Conservation (phyloP, 169 alveolate genomes). For the Eimeria necatrix region DNA sequence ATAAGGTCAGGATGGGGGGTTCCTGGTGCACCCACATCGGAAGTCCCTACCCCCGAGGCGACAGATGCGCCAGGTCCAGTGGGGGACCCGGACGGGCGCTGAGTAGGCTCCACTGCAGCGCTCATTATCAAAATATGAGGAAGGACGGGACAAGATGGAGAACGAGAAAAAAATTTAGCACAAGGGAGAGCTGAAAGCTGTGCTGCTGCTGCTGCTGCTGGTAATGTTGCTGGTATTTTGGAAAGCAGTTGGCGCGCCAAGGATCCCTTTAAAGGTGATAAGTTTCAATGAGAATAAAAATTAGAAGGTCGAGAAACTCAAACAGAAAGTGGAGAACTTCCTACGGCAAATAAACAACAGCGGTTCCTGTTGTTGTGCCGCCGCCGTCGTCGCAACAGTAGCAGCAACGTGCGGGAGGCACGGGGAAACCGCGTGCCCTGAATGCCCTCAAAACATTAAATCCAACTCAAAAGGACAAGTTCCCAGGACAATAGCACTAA, state of each 20-base stretch:
- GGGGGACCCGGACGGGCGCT: slow-evolving; percentile 35
- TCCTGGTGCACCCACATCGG: background rate
- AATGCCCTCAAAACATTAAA: background rate
- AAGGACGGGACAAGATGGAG: background rate
- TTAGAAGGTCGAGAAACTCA: background rate
- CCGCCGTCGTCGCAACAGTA: slow-evolving; percentile 62
- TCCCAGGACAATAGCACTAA: background rate
- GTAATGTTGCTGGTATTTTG: background rate
- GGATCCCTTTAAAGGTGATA: background rate
- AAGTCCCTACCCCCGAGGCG: background rate
- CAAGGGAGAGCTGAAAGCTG: background rate
- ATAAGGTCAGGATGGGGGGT: slow-evolving; percentile 83
- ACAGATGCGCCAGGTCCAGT: slow-evolving; percentile 10
- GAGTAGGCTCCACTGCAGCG: slow-evolving; percentile 79
- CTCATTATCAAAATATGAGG: slow-evolving; percentile 42
- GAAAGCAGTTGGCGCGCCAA: background rate
- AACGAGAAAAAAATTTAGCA: background rate
- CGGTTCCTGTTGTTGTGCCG: background rate
- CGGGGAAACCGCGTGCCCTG: background rate
- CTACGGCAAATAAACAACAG: background rate
- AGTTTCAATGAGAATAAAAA: background rate
- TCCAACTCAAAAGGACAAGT: background rate
- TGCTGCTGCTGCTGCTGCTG: slow-evolving; percentile 15
- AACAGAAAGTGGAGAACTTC: background rate
- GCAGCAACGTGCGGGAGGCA: slow-evolving; percentile 39